Evolutionary conservation across 225 moss, liverwort and hornwort species (phyloP), one percentile per base, ranked within the genome.

Genomic region (Bryoerythrophyllum caledonicum): DNA sequence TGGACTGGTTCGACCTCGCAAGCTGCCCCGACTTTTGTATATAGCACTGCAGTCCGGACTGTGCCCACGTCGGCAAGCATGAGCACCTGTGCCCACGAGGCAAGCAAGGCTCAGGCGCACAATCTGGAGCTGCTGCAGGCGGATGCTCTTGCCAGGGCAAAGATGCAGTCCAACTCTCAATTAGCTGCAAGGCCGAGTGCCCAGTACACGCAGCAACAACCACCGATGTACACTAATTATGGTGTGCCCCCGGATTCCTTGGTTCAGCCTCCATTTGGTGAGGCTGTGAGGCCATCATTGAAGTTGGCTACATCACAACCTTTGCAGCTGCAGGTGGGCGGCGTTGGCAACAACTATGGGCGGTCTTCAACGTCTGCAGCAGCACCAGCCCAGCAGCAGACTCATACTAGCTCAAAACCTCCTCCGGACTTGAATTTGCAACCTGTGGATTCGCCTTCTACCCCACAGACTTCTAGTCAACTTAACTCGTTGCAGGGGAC

Each of bases 381-480:
- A 49, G 48, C 19, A 49, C 48, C 48, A 49, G 17, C 19, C 48
- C 19, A 49, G 17, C 19, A 82, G 61, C 83, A 72, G 53, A 53
- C 43, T 38, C 88, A 67, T 48, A 34, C 34, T 34, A 72, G 63
- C 76, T 77, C 81, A 20, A 83, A 79, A 62, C 81, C 89, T 37
- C 83, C 88, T 60, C 89, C 89, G 26, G 89, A 89, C 72, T 80
- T 86, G 77, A 89, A 86, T 62, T 81, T 86, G 81, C 89, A 89
- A 35, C 86, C 89, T 67, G 69, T 81, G 11, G 89, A 89, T 54
- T 86, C 89, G 2, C 89, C 79, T 44, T 83, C 81, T 13, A 86
- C 86, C 7, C 83, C 80, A 17, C 82, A 88, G 67, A 65, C 78
- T 62, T 27, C 82, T 61, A 57, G 76, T 64, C 88, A 82, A 77